Base-by-base conservation (phyloP, 2,329 filamentous ascomycete species). In the Aspergillus melleus region DNA sequence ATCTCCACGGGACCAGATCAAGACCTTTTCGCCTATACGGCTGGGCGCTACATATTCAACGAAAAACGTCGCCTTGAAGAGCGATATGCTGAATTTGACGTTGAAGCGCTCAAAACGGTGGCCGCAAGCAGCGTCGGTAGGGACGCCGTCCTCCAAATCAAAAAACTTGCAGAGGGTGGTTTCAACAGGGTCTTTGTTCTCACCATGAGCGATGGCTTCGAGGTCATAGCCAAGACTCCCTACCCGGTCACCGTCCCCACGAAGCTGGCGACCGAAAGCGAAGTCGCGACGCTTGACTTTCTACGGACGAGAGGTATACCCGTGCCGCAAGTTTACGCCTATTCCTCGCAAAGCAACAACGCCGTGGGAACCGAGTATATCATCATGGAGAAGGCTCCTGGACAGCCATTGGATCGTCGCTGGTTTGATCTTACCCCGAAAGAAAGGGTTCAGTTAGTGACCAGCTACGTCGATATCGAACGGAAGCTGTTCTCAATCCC, bases 301-400 rank as follows among this genome's bases (percentile, higher is more conserved):
- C 30, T 67, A 4, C 57, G 58, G 20, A 52, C 47, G 9, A 57
- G 57, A 49, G 58, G 55, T 16, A 58, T 64, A 29, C 59, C 63
- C 16, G 62, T 64, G 2, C 53, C 57, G 6, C 22, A 47, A 14
- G 42, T 68, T 20, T 61, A 57, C 54, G 52, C 52, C 2, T 68
- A 62, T 54, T 66, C 60, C 5, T 49, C 65, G 12, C 51, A 52
- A 30, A 4, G 36, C 3, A 50, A 62, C 20, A 67, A 69, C 55
- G 51, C 60, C 4, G 62, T 63, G 26, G 66, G 66, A 1, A 55
- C 50, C 0, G 66, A 68, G 49, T 68, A 68, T 54, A 65, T 69
- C 10, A 61, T 69, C 5, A 68, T 69, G 61, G 61, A 68, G 51
- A 64, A 66, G 20, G 61, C 64, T 19, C 11, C 58, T 12, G 56